Base-by-base conservation (phyloP, 2,329 filamentous ascomycete genomes). In the Talaromyces rugulosus region DNA sequence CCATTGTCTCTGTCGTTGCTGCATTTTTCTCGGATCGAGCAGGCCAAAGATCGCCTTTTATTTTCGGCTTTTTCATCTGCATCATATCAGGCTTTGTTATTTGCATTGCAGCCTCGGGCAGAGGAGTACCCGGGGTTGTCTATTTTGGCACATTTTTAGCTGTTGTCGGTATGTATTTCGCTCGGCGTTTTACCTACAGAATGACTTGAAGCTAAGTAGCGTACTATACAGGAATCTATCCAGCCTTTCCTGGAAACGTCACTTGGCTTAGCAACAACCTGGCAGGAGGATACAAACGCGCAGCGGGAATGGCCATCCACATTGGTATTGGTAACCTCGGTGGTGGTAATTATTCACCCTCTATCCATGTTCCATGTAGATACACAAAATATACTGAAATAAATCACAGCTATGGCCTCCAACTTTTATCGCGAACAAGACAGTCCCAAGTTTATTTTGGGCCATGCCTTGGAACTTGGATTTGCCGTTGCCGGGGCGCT, bases 381-480 rank as follows among this genome's bases (percentile, higher is more conserved):
- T 12, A 30, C 16, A 27, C 27, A 31, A 31, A 4, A 23, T 1
- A 23, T 23, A 34, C 40, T 23, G 23, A 30, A 28, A 36, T 23
- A 27, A 9, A 31, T 31, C 62, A 8, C 62, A 76, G 88, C 87
- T 1, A 89, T 90, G 83, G 86, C 87, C 0, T 87, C 86, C 5
- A 91, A 91, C 68, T 90, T 91, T 67, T 91, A 91, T 67, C 82
- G 87, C 11, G 62, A 71, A 0, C 68, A 75, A 56, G 82, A 84
- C 65, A 72, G 75, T 1, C 82, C 83, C 0, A 75, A 76, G 23
- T 85, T 83, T 62, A 72, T 78, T 4, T 76, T 83, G 2, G 82
- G 82, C 0, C 82, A 85, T 66, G 75, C 78, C 1, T 70, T 84
- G 12, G 82, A 83, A 58, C 77, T 84, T 14, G 81, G 74, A 0